Evolutionary conservation across 2,329 filamentous ascomycete species (phyloP), one percentile per base, ranked within the genome.

Genomic region (Monilinia vaccinii-corymbosi): DNA sequence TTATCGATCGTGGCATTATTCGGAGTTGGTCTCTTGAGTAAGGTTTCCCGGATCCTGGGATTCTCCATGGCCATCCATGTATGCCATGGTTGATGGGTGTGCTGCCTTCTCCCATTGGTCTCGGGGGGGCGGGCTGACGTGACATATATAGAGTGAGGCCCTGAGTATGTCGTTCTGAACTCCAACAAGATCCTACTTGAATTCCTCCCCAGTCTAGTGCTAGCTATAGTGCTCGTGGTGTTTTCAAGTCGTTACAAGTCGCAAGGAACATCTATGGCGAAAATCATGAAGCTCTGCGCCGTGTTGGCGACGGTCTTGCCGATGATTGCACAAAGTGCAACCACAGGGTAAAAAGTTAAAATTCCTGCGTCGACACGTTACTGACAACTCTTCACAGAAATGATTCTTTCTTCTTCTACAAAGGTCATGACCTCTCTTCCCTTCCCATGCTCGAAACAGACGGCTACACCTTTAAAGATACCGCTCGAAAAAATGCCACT

Each of bases 381-480:
- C 36, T 58, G 2, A 58, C n/a, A 8, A 23, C n/a, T 14, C 3
- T 2, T 14, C 3, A 23, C 8, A 52, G 56, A 44, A 8, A 48
- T 21, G 3, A n/a, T 32, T 56, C 52, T 4, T 60, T 58, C 32
- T 68, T 63, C 46, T 72, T 72, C 64, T 75, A 72, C 64, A 71
- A 73, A 63, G 74, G 75, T 21, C 71, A 73, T 63, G 75, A 76
- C 58, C 66, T 76, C 2, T 73, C 71, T 21, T 75, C 73, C 0
- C 63, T 75, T 10, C 67, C 69, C 46, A 72, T 71, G 46, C 60
- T 72, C 16, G 73, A 75, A 65, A 68, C 73, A 32, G 69, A 67
- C 5, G 73, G 73, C 5, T 69, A 64, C 5, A 66, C 72, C 14
- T 77, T 71, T 67, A 72, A 73, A 63, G 74, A 76, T 55, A 72